These are phyloP conservation scores for Datisca glomerata DNA, from an alignment of 306 rosid genomes.

Conservation along the genomic window DNA sequence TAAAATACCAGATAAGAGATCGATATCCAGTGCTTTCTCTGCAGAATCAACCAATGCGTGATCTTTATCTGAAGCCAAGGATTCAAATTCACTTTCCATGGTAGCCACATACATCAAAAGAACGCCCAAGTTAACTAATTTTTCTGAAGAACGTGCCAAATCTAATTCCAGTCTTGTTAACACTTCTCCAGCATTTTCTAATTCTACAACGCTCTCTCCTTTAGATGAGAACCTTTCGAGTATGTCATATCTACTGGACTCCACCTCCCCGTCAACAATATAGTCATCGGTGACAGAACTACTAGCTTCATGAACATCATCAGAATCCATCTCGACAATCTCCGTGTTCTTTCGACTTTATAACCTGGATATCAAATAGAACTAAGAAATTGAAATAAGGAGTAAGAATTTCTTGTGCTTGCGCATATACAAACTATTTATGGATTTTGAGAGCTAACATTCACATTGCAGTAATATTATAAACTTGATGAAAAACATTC, in stretches of 20 bases:
- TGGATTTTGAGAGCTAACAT: not conserved
- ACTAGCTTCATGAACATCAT: constrained; percentile 19
- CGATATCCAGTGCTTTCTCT: constrained; percentile 44
- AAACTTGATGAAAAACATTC: not conserved
- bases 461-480: too few species aligned
- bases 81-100: constrained; percentile 52
- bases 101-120: constrained; percentile 65
- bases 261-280: constrained; percentile 11
- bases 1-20: constrained; percentile 56
- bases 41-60: constrained; percentile 21
- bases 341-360: constrained; percentile 8
- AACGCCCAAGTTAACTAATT: constrained; percentile 48
- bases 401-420: not conserved
- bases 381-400: not conserved
- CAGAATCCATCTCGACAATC: constrained; percentile 30
- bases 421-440: not conserved
- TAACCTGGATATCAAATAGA: constrained; percentile 17
- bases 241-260: constrained; percentile 6
- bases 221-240: constrained; percentile 17
- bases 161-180: constrained; percentile 34
- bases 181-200: constrained; percentile 19
- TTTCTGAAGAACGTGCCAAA: constrained; percentile 61
- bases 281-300: constrained; percentile 14
- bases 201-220: constrained; percentile 26
- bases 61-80: constrained; percentile 27